A percentile compares a stretch with the other conserved stretches of the same genome.
Evolutionary conservation across 345 rosid species (phyloP).

Genomic region (Gossypium ekmanianum): DNA sequence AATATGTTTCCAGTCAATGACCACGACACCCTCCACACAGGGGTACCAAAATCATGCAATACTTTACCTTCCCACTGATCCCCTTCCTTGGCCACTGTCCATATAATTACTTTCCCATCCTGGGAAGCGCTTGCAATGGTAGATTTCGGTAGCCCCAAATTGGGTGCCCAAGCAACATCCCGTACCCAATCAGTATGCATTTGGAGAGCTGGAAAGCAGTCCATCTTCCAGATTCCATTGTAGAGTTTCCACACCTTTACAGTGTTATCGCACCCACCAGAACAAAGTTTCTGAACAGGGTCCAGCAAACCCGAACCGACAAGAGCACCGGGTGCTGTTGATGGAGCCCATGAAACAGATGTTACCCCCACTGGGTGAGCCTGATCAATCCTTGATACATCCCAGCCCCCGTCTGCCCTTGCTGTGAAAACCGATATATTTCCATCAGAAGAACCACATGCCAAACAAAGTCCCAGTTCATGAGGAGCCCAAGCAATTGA

Average conservation of each 20-base stretch:
- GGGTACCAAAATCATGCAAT: slow-evolving; percentile 1
- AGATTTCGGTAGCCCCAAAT: slow-evolving; percentile 11
- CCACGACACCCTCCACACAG: slow-evolving; percentile 11
- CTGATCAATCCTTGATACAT: slow-evolving; percentile 4
- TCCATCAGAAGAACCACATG: slow-evolving; percentile 12
- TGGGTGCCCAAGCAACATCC: slow-evolving; percentile 16
- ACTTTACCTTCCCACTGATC: slow-evolving; percentile 13
- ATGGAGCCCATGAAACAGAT: slow-evolving; percentile 10
- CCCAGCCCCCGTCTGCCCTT: slow-evolving; percentile 8
- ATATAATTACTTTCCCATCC: slow-evolving; percentile 9
- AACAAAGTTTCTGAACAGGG: slow-evolving; percentile 10
- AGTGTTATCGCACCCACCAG: slow-evolving; percentile 11
- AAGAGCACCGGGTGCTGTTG: slow-evolving; percentile 4
- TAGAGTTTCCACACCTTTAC: slow-evolving; percentile 13
- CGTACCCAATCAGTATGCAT: slow-evolving; percentile 13
- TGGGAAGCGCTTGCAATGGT: slow-evolving; percentile 2
- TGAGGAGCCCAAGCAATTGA: slow-evolving; percentile 14
- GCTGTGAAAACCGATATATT: slow-evolving; percentile 7
- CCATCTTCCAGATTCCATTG: slow-evolving; percentile 11
- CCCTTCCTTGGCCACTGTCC: slow-evolving; percentile 12
- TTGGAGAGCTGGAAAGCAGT: slow-evolving; percentile 13
- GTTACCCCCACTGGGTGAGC: slow-evolving; percentile 9
- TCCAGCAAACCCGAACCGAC: slow-evolving; percentile 9
- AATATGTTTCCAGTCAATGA: slow-evolving; percentile 11
- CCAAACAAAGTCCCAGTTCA: slow-evolving; percentile 12